phyloP scores from a whole-genome alignment of 352 stramenopile genomes.

The Elongisporangium prolatum region DNA sequence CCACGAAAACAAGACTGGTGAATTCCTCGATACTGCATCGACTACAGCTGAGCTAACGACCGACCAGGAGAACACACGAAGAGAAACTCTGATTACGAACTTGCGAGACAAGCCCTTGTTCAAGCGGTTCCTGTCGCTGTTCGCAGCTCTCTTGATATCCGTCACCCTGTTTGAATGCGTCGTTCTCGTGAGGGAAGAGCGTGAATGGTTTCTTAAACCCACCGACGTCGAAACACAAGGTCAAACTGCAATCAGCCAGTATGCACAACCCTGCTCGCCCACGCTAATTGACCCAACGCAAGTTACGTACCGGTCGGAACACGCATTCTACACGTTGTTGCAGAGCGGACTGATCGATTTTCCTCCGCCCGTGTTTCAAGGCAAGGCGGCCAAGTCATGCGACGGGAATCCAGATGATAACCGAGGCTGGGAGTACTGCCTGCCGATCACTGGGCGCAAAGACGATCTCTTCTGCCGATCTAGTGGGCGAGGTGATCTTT shows the following conservation, averaged over 20 bases:
- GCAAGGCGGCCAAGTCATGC: slow-evolving; percentile 12
- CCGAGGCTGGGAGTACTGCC: slow-evolving; percentile 25
- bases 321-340: neutral
- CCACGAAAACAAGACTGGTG: no score
- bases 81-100: no score
- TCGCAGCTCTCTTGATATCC: no score
- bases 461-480: slow-evolving; percentile 23
- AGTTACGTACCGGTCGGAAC: neutral
- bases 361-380: slow-evolving; percentile 13
- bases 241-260: no score
- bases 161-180: no score
- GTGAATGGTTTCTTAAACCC: no score
- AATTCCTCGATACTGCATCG: neutral
- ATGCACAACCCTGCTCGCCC: neutral
- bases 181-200: no score
- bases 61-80: neutral
- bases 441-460: slow-evolving; percentile 18
- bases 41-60: neutral
- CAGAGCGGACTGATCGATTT: neutral
- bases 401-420: slow-evolving; percentile 2
- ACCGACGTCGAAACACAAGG: neutral
- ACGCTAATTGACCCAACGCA: neutral
- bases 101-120: no score
- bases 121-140: no score
- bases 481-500: slow-evolving; percentile 21